Percentiles rank a stretch among this genome's conserved stretches.
Conservation (phyloP, 1,284 basidiomycete genomes). For the Termitomyces sp. region DNA sequence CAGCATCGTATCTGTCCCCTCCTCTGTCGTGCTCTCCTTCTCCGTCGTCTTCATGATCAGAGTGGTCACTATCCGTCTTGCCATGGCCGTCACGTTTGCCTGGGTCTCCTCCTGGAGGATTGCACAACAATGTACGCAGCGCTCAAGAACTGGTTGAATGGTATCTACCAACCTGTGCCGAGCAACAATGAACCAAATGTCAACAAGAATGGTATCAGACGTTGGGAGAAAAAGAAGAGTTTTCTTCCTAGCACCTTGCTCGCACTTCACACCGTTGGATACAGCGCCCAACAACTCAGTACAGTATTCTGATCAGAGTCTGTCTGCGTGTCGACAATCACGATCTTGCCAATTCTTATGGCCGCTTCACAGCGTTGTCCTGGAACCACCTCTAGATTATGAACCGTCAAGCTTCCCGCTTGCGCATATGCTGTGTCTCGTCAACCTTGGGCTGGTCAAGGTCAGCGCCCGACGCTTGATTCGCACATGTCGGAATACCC, state of each 20-base stretch:
- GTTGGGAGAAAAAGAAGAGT: slow-evolving; percentile 54
- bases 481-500: slow-evolving; percentile 98
- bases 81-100: slow-evolving; percentile 93
- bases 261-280: slow-evolving; percentile 83
- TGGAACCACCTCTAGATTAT: slow-evolving; percentile 87
- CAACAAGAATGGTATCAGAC: slow-evolving; percentile 54
- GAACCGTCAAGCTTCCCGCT: slow-evolving; percentile 97
- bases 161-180: slow-evolving; percentile 94
- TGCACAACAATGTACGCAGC: slow-evolving; percentile 90
- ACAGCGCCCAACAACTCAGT: slow-evolving; percentile 70
- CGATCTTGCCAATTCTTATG: slow-evolving; percentile 89
- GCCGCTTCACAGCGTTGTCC: slow-evolving; percentile 86
- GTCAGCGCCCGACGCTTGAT: slow-evolving; percentile 94
- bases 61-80: slow-evolving; percentile 92
- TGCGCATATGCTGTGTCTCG: slow-evolving; percentile 90
- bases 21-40: slow-evolving; percentile 89
- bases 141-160: slow-evolving; percentile 95
- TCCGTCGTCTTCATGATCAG: slow-evolving; percentile 98
- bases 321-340: slow-evolving; percentile 70
- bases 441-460: slow-evolving; percentile 98
- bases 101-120: slow-evolving; percentile 97
- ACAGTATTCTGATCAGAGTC: slow-evolving; percentile 73
- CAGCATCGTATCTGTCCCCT: slow-evolving; percentile 94
- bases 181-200: slow-evolving; percentile 90
- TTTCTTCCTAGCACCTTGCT: slow-evolving; percentile 83